Conservation (phyloP, 495 filamentous ascomycete species). For the Talaromyces stipitatus region DNA sequence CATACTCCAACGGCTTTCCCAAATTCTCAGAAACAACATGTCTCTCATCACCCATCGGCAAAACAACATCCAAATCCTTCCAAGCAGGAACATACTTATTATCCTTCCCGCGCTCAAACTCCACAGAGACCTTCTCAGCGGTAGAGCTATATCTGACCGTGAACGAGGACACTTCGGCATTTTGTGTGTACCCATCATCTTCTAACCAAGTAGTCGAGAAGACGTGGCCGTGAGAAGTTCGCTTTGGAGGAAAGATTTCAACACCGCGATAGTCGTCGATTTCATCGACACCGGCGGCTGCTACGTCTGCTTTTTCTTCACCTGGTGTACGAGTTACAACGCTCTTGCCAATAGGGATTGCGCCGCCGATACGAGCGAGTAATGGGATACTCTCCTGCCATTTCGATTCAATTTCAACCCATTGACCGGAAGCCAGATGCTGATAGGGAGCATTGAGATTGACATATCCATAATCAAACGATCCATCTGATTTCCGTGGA, state of each 20-base stretch:
- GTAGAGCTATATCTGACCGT: constrained; percentile 39
- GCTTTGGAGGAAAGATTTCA: constrained; percentile 54
- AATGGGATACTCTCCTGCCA: constrained; percentile 56
- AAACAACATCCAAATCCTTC: constrained; percentile 44
- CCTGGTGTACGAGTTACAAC: constrained; percentile 48
- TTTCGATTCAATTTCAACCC: constrained; percentile 48
- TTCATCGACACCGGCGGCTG: constrained; percentile 45
- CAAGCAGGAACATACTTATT: constrained; percentile 41
- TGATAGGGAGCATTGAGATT: constrained; percentile 56
- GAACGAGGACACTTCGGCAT: constrained; percentile 33
- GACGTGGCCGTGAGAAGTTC: constrained; percentile 24
- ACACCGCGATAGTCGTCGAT: constrained; percentile 54
- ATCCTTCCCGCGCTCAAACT: constrained; percentile 27
- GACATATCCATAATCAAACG: constrained; percentile 47
- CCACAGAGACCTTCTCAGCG: constrained; percentile 31
- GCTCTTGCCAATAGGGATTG: constrained; percentile 49
- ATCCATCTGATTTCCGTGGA: constrained; percentile 30
- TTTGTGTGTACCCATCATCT: constrained; percentile 52
- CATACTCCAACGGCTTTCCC: constrained; percentile 22
- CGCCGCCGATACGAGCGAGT: constrained; percentile 52
- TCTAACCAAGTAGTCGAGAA: constrained; percentile 51
- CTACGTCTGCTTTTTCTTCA: constrained; percentile 32
- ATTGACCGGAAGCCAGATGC: constrained; percentile 50
- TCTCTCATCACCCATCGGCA: constrained; percentile 44
- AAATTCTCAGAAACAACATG: constrained; percentile 23